Evolutionary conservation across 768 basidiomycete species (phyloP).

Genomic region (Collybia sordida): DNA sequence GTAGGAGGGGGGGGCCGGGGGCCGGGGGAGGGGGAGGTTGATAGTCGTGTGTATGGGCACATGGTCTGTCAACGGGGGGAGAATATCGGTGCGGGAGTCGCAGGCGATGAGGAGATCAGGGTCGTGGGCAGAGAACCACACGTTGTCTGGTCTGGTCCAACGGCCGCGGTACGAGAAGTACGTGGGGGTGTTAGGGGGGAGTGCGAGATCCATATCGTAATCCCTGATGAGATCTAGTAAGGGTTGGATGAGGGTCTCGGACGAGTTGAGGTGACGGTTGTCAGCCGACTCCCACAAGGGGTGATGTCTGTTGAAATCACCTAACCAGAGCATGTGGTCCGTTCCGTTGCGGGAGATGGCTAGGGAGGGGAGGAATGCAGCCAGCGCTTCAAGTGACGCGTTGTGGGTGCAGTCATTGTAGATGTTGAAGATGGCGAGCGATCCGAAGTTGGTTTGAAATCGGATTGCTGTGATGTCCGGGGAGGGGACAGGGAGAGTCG

Average conservation of each 20-base stretch:
- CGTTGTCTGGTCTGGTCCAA: not conserved
- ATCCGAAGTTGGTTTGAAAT: not conserved
- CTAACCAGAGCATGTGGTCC: too few species aligned
- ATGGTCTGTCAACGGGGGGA: slow-evolving; percentile 28
- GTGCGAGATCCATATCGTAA: not conserved
- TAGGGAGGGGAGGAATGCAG: too few species aligned
- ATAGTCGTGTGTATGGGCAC: slow-evolving; percentile 26
- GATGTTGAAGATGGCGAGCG: not conserved
- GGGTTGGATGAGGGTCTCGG: not conserved
- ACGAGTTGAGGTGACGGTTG: not conserved
- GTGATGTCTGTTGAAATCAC: not conserved
- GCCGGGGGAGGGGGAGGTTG: slow-evolving; percentile 8
- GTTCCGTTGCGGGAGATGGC: too few species aligned
- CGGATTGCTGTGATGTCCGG: not conserved
- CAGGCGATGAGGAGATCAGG: slow-evolving; percentile 18
- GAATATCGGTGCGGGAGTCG: slow-evolving; percentile 8
- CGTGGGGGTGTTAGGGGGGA: too few species aligned
- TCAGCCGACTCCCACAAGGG: not conserved
- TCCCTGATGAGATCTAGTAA: not conserved
- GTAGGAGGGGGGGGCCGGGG: not conserved
- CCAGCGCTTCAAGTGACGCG: not conserved
- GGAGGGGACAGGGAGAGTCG: not conserved
- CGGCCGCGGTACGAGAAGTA: too few species aligned
- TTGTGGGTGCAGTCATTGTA: slow-evolving; percentile 6
- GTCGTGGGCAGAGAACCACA: not conserved